Evolutionary conservation across 1,139 yeast genomes (phyloP), one percentile per base, ranked within the genome.

Genomic region (Blastobotrys petasosporus): DNA sequence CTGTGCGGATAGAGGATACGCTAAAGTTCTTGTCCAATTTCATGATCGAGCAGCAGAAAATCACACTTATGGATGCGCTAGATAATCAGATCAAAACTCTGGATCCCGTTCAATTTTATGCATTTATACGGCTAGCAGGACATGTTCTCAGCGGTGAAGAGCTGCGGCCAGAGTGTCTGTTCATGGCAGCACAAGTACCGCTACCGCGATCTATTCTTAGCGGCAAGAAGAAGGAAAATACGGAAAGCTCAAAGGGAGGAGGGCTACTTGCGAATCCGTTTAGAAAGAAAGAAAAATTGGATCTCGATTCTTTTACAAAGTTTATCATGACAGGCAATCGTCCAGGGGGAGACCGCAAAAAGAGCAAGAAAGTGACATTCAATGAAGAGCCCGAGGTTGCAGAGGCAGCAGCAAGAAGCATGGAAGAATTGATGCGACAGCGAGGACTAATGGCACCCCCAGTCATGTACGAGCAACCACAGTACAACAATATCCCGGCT

Each of bases 51-150:
- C 52, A 54, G 16, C 68, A 66, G 48, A 64, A 59, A 51, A 48
- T 51, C 37, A 41, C 54, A 49, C 60, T 68, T 33, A 43, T 57
- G 25, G 50, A 54, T 10, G 48, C 62, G 30, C 59, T 68, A 41
- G 66, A 62, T 16, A 56, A 52, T 36, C 55, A 56, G 16, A 49
- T 65, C n/a, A 63, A 55, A 30, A 56, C 62, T 2, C 57, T 68
- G 13, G 72, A 67, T 39, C 71, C 71, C 9, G 61, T 62, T 2
- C 67, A 68, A 49, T 69, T 69, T 54, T 70, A 67, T 50, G 67
- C 65, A 10, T 66, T 67, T 42, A 49, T 70, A 30, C 58, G 74
- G 17, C 61, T 69, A 10, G 60, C 66, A 2, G 63, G 71, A 42
- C 74, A 69, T 52, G 54, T 64, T 1, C 51, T 64, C 38, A 59